Base-by-base conservation (phyloP, 2,329 filamentous ascomycete genomes). In the Mycogone perniciosa region DNA sequence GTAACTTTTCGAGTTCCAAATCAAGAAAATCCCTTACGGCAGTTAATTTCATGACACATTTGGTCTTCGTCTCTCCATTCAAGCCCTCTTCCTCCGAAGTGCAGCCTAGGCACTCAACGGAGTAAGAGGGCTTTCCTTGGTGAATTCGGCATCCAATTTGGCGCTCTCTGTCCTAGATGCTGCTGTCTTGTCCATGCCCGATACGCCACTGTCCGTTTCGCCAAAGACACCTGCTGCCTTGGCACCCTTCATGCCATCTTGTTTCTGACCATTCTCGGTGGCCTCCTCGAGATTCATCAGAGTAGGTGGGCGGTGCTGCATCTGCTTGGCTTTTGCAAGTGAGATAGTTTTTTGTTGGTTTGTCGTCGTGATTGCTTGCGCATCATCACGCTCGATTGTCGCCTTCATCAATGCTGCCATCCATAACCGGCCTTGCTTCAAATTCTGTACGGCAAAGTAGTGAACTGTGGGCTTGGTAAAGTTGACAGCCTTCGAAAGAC, bases 341-440 rank as follows among this genome's bases (percentile, higher is more conserved):
- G 88, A 93, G 50, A 99, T 96, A 0, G 93, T 99, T 75, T 95
- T 93, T 65, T 96, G 91, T 65, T 96, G 92, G 70, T 97, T 97
- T 4, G 90, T 96, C 4, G 88, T 93, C 20, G 89, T 90, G 54
- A 96, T 85, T 7, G 86, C 81, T 54, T 86, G 80, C 4, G 80
- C 80, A 62, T 86, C 83, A 60, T 99, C 93, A 54, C 92, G 86
- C 64, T 97, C 92, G 60, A 99, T 99, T 1, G 93, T 99, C 8
- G 93, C 93, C 72, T 99, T 99, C 89, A 99, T 95, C 46, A 99
- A 74, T 5, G 93, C 93, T 4, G 90, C 93, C 93, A 99, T 99
- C 93, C 93, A 99, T 38, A 95, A 74, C 9, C 93, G 84, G 11
- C 93, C 93, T 64, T 93, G 83, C 60, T 89, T 84, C 52, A 96